Base-by-base conservation (phyloP, 1,284 basidiomycete species). In the Pseudozyma hubeiensis region DNA sequence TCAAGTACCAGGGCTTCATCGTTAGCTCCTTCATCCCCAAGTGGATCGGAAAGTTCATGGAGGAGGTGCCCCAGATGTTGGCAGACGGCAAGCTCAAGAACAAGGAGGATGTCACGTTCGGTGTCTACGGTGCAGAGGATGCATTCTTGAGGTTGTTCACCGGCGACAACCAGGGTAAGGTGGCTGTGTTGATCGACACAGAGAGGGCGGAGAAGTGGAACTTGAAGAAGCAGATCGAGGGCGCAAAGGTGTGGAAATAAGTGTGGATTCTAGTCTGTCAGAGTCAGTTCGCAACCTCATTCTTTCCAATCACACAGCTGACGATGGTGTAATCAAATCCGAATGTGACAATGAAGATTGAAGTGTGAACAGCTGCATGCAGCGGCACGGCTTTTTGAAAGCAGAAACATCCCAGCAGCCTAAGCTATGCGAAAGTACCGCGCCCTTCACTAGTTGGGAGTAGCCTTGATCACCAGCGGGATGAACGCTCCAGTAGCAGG, bases 401-500 rank as follows among this genome's bases (percentile, higher is more conserved):
- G n/a, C n/a, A n/a, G n/a, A n/a, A n/a, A n/a, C n/a, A n/a, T n/a
- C n/a, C n/a, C n/a, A n/a, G n/a, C n/a, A n/a, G n/a, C n/a, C n/a
- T n/a, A n/a, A n/a, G n/a, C n/a, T n/a, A n/a, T n/a, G n/a, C n/a
- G n/a, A n/a, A n/a, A n/a, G n/a, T n/a, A 10, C 40, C n/a, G 16
- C 40, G 40, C 40, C 4, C 8, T 37, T 45, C 43, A 64, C 46
- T 70, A 53, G 19, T 56, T 48, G 13, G 75, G 75, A 16, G 67
- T 75, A 19, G 66, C 75, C 56, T 78, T 78, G 61, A 78, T 51
- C 39, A 78, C 61, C 14, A 78, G 19, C n/a, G 75, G 75, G 35
- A 78, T 62, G 19, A 78, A 17, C 14, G 70, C 67, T 16, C 75
- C 70, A 4, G 70, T 78, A 10, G 58, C 34, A 2, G 75, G 75